Conservation (phyloP, 2,329 filamentous ascomycete genomes). For the Neonectria faginata region DNA sequence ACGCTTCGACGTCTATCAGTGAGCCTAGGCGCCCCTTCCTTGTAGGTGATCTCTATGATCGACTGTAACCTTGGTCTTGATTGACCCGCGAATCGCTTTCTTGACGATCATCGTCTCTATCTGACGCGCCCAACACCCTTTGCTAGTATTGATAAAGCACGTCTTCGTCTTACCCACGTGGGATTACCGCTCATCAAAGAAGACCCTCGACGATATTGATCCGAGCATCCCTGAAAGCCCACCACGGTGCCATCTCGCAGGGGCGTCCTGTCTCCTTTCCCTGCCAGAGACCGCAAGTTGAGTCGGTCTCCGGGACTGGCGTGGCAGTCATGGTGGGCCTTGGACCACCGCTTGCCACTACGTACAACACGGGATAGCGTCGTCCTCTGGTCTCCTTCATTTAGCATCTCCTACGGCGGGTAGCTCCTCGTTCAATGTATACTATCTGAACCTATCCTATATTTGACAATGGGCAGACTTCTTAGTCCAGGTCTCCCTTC, state of each 20-base stretch:
- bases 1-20: not conserved
- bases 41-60: not conserved
- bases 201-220: not conserved
- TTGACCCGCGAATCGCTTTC: slow-evolving; percentile 4
- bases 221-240: not conserved
- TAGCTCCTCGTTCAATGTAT: not conserved
- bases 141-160: not conserved
- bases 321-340: slow-evolving; percentile 12
- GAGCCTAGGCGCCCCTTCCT: not conserved
- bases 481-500: not conserved
- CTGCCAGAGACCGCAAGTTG: not conserved
- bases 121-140: not conserved
- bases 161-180: not conserved
- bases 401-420: not conserved
- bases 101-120: slow-evolving; percentile 4
- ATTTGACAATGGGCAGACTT: not conserved
- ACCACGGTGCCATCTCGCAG: slow-evolving; percentile 3
- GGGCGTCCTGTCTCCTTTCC: not conserved
- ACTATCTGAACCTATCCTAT: slow-evolving; percentile 1
- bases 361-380: not conserved
- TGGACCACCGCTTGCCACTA: slow-evolving; percentile 4
- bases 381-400: not conserved
- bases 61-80: not conserved
- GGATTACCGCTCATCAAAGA: not conserved
- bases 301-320: not conserved